Evolutionary conservation across 805 yeast genomes (phyloP).

Genomic region (Starmerella apicola): DNA sequence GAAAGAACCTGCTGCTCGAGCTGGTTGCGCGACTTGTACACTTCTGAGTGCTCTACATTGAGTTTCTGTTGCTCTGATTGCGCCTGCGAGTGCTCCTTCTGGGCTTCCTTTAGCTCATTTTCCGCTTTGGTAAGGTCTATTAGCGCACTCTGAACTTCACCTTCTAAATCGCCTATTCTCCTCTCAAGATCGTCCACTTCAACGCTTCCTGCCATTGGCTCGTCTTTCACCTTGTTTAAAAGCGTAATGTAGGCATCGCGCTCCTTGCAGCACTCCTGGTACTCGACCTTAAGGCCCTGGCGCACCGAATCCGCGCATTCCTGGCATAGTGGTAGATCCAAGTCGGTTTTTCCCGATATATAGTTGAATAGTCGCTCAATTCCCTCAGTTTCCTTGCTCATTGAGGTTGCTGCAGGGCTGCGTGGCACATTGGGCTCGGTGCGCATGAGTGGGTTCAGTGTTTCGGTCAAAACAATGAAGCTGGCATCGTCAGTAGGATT

Average conservation of each 20-base stretch:
- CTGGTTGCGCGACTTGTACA: slow-evolving; percentile 41
- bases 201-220: slow-evolving; percentile 34
- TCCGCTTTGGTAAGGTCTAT: slow-evolving; percentile 30
- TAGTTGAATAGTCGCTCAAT: slow-evolving; percentile 58
- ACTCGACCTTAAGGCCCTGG: slow-evolving; percentile 51
- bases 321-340: slow-evolving; percentile 76
- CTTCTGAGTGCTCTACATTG: slow-evolving; percentile 28
- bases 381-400: slow-evolving; percentile 16
- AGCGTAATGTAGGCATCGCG: slow-evolving; percentile 68
- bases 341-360: slow-evolving; percentile 56
- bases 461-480: slow-evolving; percentile 20
- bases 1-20: slow-evolving; percentile 41
- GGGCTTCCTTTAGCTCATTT: slow-evolving; percentile 32
- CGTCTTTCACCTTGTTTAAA: slow-evolving; percentile 52
- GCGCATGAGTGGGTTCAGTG: slow-evolving; percentile 19
- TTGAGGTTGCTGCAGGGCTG: slow-evolving; percentile 1
- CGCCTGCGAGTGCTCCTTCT: slow-evolving; percentile 22
- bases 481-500: slow-evolving; percentile 22
- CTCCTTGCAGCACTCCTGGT: slow-evolving; percentile 62
- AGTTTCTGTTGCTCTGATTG: slow-evolving; percentile 20
- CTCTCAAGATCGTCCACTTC: slow-evolving; percentile 37
- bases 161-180: slow-evolving; percentile 37
- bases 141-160: slow-evolving; percentile 27
- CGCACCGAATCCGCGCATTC: slow-evolving; percentile 67
- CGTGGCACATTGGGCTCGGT: neutral